A percentile compares a stretch with the other conserved stretches of the same genome.
phyloP scores from a whole-genome alignment of 1,284 basidiomycete species.

The Meira miltonrushii region DNA sequence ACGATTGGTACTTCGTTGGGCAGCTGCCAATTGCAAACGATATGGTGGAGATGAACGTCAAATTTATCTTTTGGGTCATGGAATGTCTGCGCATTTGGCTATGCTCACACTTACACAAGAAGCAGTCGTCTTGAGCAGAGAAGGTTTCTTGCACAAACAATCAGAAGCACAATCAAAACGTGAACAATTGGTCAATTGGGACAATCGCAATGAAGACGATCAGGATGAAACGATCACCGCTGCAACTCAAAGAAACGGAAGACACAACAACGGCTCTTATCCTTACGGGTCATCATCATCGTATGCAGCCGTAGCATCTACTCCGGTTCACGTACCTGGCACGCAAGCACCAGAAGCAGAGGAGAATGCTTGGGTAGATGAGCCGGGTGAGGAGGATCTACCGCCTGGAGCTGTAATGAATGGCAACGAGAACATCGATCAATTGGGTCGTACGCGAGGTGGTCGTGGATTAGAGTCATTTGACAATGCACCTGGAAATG shows the following conservation, averaged over 20 bases:
- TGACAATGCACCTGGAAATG: neutral
- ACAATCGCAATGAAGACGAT: conserved; percentile 2
- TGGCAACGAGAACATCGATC: neutral
- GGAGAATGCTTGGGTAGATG: conserved; percentile 34
- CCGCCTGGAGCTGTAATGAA: conserved; percentile 1
- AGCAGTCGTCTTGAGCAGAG: conserved; percentile 49
- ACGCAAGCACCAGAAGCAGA: neutral
- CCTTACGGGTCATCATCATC: neutral
- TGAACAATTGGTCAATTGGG: conserved; percentile 3
- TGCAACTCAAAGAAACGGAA: neutral
- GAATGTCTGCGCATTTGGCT: conserved; percentile 52
- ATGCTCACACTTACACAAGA: conserved; percentile 53
- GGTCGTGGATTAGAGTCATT: neutral
- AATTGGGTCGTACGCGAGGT: too few species aligned
- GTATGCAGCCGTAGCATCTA: neutral
- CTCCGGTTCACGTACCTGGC: neutral
- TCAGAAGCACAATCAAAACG: conserved; percentile 12
- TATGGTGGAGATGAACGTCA: conserved; percentile 52
- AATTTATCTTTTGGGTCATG: conserved; percentile 53
- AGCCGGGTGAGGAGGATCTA: conserved; percentile 13
- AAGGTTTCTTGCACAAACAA: conserved; percentile 19
- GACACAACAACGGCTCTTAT: neutral
- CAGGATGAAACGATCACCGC: neutral
- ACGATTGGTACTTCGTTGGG: conserved; percentile 52
- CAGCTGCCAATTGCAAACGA: conserved; percentile 36